phyloP scores from a whole-genome alignment of 2,329 filamentous ascomycete species.

The Dichotomopilus funicola region DNA sequence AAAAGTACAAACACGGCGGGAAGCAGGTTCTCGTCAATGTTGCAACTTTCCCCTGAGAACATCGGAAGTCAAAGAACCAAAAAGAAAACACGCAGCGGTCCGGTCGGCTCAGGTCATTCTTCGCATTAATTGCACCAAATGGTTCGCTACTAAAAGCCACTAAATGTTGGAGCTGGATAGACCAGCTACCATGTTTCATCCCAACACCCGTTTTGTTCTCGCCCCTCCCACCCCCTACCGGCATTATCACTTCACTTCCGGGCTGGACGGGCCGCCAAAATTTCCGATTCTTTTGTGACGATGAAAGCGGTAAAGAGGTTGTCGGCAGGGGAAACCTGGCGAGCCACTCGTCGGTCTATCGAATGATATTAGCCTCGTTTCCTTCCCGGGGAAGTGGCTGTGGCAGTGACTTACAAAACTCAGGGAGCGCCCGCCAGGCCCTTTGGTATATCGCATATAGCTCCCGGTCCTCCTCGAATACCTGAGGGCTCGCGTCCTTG shows the following conservation, averaged over 20 bases:
- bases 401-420: constrained; percentile 18
- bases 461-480: constrained; percentile 5
- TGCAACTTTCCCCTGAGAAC: not conserved
- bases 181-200: too few relatives aligned
- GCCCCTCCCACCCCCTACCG: too few relatives aligned
- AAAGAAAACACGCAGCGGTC: not conserved
- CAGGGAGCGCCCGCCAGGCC: constrained; percentile 7
- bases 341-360: constrained; percentile 9
- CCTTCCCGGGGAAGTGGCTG: not conserved
- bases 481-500: constrained; percentile 4
- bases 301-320: constrained; percentile 8
- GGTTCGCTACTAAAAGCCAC: too few relatives aligned
- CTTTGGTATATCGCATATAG: constrained; percentile 3
- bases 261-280: not conserved
- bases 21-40: constrained; percentile 25
- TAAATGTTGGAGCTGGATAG: too few relatives aligned
- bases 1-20: constrained; percentile 32
- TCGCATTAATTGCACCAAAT: not conserved
- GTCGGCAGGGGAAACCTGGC: constrained; percentile 12
- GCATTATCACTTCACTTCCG: not conserved
- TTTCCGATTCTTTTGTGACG: constrained; percentile 4
- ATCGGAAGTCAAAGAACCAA: not conserved
- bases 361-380: constrained; percentile 2
- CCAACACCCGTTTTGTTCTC: too few relatives aligned
- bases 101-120: not conserved